Conservation (phyloP, 495 filamentous ascomycete genomes). For the Neurospora cerealis region DNA sequence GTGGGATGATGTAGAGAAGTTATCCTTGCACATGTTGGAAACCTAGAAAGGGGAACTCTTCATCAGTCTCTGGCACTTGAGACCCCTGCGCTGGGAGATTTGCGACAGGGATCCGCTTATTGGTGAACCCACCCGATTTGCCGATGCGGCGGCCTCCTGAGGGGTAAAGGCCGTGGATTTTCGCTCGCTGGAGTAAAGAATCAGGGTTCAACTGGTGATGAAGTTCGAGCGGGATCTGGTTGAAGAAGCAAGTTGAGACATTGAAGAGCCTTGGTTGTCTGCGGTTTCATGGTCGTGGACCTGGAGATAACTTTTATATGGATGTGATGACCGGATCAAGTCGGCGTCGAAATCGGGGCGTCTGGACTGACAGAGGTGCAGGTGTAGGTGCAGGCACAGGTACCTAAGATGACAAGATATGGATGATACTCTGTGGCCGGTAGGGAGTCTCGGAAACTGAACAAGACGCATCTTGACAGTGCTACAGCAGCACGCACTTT, state of each 20-base stretch:
- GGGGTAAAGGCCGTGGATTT: not conserved
- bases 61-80: not conserved
- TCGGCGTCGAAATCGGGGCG: not conserved
- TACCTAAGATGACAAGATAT: not conserved
- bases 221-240: not conserved
- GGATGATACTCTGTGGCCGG: not conserved
- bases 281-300: not conserved
- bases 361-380: not conserved
- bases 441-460: not conserved
- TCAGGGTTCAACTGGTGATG: not conserved
- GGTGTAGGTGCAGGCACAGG: not conserved
- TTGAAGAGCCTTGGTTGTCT: not conserved
- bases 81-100: conserved; percentile 3
- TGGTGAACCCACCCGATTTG: not conserved
- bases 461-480: not conserved
- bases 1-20: not conserved
- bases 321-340: not conserved
- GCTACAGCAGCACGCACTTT: not conserved
- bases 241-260: not conserved
- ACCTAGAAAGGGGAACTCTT: not conserved
- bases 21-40: not conserved
- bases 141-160: conserved; percentile 5
- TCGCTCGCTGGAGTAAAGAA: not conserved
- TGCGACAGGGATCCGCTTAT: conserved; percentile 5
- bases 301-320: not conserved